phyloP scores from a whole-genome alignment of 768 basidiomycete genomes.

The Lactifluus pinguis region DNA sequence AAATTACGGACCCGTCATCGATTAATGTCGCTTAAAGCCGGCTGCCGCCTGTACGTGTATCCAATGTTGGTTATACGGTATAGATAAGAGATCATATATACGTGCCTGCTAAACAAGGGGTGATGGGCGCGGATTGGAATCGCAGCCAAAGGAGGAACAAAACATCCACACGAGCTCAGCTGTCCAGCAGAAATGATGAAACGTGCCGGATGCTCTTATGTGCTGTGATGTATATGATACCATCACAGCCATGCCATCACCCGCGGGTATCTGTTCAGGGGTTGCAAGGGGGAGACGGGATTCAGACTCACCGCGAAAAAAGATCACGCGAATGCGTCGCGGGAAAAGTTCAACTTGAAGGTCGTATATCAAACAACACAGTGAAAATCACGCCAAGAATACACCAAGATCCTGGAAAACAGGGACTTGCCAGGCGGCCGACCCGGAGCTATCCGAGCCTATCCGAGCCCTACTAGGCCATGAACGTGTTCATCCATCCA shows the following conservation, averaged over 20 bases:
- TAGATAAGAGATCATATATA: background rate
- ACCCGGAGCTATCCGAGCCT: too few species aligned
- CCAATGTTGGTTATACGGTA: too few species aligned
- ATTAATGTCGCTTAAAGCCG: background rate
- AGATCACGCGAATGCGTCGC: background rate
- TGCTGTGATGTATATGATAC: background rate
- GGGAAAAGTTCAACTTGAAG: background rate
- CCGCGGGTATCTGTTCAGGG: slow-evolving; percentile 2
- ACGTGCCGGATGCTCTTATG: background rate
- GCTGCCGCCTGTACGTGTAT: background rate
- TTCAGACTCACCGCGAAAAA: background rate
- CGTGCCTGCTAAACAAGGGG: background rate
- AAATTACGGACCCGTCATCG: background rate
- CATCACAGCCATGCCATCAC: background rate
- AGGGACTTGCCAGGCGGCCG: too few species aligned
- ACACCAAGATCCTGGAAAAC: background rate
- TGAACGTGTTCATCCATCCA: background rate
- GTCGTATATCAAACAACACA: background rate
- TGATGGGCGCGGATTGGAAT: background rate
- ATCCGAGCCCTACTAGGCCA: too few species aligned
- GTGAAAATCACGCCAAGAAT: background rate
- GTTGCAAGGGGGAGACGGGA: background rate
- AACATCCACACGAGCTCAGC: background rate
- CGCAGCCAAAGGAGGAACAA: background rate
- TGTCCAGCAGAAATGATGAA: background rate